A percentile compares a stretch with the other conserved stretches of the same genome.
Evolutionary conservation across 345 rosid species (phyloP).

Genomic region (Hevea brasiliensis): DNA sequence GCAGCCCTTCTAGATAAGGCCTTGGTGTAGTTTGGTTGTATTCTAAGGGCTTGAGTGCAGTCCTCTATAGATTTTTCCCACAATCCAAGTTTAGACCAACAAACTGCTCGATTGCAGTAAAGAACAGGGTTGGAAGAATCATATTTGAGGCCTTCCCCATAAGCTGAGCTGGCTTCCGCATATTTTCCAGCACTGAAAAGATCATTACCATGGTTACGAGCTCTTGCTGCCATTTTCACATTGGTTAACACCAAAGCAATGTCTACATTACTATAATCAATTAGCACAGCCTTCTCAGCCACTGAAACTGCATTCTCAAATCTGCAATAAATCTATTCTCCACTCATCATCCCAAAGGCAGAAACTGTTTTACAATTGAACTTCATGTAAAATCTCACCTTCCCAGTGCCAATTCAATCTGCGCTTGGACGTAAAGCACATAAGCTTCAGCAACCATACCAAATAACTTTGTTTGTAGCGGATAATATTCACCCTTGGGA

Average conservation of each 20-base stretch:
- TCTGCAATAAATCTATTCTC: conserved; percentile 67
- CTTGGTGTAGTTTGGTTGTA: conserved; percentile 71
- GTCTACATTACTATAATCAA: conserved; percentile 71
- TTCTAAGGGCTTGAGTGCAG: conserved; percentile 66
- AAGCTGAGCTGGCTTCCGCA: conserved; percentile 86
- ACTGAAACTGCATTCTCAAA: conserved; percentile 78
- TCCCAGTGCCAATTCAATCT: conserved; percentile 87
- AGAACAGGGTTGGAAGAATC: conserved; percentile 81
- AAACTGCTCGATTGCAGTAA: conserved; percentile 79
- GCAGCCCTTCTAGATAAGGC: conserved; percentile 88
- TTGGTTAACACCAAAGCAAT: conserved; percentile 50
- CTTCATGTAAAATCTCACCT: conserved; percentile 53
- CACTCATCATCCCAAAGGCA: conserved; percentile 19
- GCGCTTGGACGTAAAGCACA: conserved; percentile 62
- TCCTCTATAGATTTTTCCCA: conserved; percentile 87
- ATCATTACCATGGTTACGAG: conserved; percentile 79
- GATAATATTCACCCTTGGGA: conserved; percentile 48
- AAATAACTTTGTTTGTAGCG: conserved; percentile 47
- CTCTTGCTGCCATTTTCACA: conserved; percentile 66
- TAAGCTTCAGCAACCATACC: conserved; percentile 85
- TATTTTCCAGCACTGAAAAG: conserved; percentile 91
- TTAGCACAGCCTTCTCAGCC: conserved; percentile 75
- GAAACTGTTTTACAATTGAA: neutral
- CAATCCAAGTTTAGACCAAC: conserved; percentile 76
- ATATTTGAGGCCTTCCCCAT: conserved; percentile 79